Evolutionary conservation across 1,284 basidiomycete genomes (phyloP), one percentile per base, ranked within the genome.

Genomic region (Sphagnurus paluster): DNA sequence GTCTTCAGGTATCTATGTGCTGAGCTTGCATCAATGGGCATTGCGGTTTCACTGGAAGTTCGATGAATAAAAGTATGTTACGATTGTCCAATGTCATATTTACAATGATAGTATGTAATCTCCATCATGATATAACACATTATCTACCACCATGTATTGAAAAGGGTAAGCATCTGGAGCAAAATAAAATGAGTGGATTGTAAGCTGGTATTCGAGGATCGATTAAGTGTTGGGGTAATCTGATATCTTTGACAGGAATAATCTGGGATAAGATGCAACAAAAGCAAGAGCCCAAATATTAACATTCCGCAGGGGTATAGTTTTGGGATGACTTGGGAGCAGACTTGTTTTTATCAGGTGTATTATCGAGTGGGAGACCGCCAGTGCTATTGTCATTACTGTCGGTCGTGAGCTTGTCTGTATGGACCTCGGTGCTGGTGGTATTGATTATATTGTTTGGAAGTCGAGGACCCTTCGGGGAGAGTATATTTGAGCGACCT

Each of bases 1-100:
- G 96, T 98, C 38, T 94, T 95, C 70, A 77, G 91, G 44, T 92
- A 93, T 66, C 76, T 95, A 6, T 92, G 90, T 62, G 88, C 88
- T 5, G 88, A 92, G 64, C 65, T 92, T 44, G 90, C 88, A 19
- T 82, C 88, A 4, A 92, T 92, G 90, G 88, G 88, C 21, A 91
- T 92, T 52, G 80, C 84, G n/a, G 77, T 92, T 40, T 87, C 88
- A 23, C 62, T 92, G 39, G 81, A 87, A 63, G 77, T 90, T 44
- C 73, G 65, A 51, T 74, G 66, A 58, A 44, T 40, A 50, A 29
- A 56, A 50, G 39, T 56, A 39, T 44, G 44, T 40, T 44, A 42
- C 20, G 33, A 37, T 7, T 17, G n/a, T n/a, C n/a, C n/a, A n/a
- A n/a, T 49, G 37, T 29, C 26, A 42, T 44, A 51, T 38, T 19